Evolutionary conservation across 2,329 filamentous ascomycete species (phyloP), one percentile per base, ranked within the genome.

Genomic region (Aspergillus pseudoviridinutans): DNA sequence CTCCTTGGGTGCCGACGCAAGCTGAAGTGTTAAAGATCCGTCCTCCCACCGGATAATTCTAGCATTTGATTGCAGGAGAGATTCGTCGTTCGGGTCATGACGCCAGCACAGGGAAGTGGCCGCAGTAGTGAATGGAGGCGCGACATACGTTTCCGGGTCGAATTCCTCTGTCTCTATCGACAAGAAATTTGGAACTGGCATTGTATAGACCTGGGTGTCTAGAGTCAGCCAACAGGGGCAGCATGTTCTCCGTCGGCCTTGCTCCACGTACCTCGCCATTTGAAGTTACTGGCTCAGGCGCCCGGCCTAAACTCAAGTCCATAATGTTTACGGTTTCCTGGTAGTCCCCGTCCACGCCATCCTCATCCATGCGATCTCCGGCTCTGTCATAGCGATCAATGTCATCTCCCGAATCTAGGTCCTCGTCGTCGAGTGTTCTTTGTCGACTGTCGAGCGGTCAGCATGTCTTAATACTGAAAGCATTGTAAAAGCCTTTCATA

Each of bases 41-140:
- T 89, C 86, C 20, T 84, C 86, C 86, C 86, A 89, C 61, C 83
- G 81, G 51, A 88, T 78, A 53, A 88, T 78, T 44, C 86, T 84
- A 10, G 85, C 84, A 65, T 88, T 88, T 6, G 85, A 87, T 67
- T 89, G 85, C 14, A 87, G 74, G 41, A 81, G 71, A 4, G 76
- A 72, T 5, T 80, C 79, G 56, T 87, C 76, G 2, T 79, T 80
- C n/a, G 85, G 85, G 50, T 85, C 84, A 65, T 82, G 81, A 53
- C 86, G 82, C 85, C 86, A 88, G 65, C 86, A 84, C 28, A 88
- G 77, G 0, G 86, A 87, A 24, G 83, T 85, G 54, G 85, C 80
- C 42, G 86, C 85, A 10, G 84, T 86, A 54, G 84, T 81, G 74
- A 83, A 88, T 29, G 85, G 79, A 3, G 84, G 85, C 49, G 80